Percentiles rank a stretch among this genome's conserved stretches.
These are phyloP conservation scores for Solanum rostratum DNA, from an alignment of 257 asterid species.

Conservation along the genomic window DNA sequence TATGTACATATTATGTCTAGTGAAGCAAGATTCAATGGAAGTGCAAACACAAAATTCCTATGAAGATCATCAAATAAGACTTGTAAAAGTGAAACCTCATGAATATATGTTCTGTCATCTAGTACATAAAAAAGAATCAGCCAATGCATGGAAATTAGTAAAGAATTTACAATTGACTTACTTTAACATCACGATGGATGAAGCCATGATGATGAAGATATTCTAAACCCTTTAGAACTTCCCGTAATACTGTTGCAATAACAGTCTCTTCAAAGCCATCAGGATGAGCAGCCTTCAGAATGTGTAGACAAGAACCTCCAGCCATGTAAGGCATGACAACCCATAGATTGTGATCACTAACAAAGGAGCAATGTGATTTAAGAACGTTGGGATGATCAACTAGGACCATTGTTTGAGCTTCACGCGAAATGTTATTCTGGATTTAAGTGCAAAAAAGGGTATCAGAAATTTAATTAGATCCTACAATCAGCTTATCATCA, in stretches of 20 bases:
- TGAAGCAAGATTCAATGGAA: not conserved
- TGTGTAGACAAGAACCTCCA: slow-evolving; percentile 97
- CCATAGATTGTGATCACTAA: slow-evolving; percentile 84
- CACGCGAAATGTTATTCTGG: slow-evolving; percentile 86
- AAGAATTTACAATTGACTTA: slow-evolving; percentile 19
- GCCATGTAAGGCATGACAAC: slow-evolving; percentile 97
- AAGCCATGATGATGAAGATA: slow-evolving; percentile 97
- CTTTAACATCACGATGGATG: slow-evolving; percentile 96
- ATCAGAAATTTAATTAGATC: not conserved
- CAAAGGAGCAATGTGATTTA: slow-evolving; percentile 92
- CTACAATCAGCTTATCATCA: not conserved
- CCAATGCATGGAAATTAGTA: not conserved
- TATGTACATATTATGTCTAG: not conserved
- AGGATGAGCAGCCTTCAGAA: slow-evolving; percentile 73
- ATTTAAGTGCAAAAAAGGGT: slow-evolving; percentile 7
- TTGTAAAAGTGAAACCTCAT: not conserved
- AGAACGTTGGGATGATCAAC: slow-evolving; percentile 94
- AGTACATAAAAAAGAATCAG: not conserved
- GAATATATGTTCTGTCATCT: not conserved
- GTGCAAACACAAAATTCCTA: not conserved
- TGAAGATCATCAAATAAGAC: not conserved
- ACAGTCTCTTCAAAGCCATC: slow-evolving; percentile 96
- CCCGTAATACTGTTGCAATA: slow-evolving; percentile 87
- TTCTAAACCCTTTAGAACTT: slow-evolving; percentile 80
- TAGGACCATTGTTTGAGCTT: slow-evolving; percentile 92